Percentiles rank a stretch among this genome's conserved stretches.
These are phyloP conservation scores for Vitis rotundifolia DNA, from an alignment of 164 flowering plant species.

Conservation along the genomic window DNA sequence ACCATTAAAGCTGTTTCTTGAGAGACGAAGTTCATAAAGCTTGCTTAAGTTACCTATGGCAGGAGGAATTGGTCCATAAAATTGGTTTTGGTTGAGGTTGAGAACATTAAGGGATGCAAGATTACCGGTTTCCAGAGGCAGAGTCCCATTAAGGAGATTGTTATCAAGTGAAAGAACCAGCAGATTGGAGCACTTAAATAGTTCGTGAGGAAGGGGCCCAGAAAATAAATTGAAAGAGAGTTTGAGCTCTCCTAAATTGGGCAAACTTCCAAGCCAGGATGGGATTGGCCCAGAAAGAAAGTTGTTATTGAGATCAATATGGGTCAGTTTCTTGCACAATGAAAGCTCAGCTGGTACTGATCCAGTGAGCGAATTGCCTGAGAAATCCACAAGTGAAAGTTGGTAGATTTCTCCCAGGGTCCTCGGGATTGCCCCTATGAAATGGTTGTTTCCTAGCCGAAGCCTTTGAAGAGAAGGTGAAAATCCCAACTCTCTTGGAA, in stretches of 20 bases:
- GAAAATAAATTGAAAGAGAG: slow-evolving; percentile 62
- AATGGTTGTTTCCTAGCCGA: slow-evolving; percentile 67
- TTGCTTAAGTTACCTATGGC: slow-evolving; percentile 62
- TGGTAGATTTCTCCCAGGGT: slow-evolving; percentile 55
- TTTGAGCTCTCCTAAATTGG: slow-evolving; percentile 79
- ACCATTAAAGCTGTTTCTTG: slow-evolving; percentile 60
- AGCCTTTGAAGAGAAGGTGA: slow-evolving; percentile 73
- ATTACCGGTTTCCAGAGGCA: slow-evolving; percentile 62
- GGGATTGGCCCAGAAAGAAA: slow-evolving; percentile 70
- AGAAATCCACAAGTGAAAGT: slow-evolving; percentile 74
- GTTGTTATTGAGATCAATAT: slow-evolving; percentile 79
- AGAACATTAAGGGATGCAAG: slow-evolving; percentile 72
- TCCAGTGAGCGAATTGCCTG: slow-evolving; percentile 72
- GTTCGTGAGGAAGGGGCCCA: slow-evolving; percentile 65
- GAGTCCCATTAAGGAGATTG: slow-evolving; percentile 68
- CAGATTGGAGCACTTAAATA: slow-evolving; percentile 73
- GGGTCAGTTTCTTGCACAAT: slow-evolving; percentile 66
- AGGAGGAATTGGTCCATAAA: slow-evolving; percentile 66
- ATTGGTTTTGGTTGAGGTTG: slow-evolving; percentile 50
- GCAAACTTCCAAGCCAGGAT: slow-evolving; percentile 74
- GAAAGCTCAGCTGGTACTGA: slow-evolving; percentile 70
- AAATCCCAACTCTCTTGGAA: slow-evolving; percentile 70
- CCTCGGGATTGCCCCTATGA: slow-evolving; percentile 65
- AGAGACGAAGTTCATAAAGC: slow-evolving; percentile 75
- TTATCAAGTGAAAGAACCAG: slow-evolving; percentile 63